A percentile compares a stretch with the other conserved stretches of the same genome.
Conservation (phyloP, 495 filamentous ascomycete genomes). For the Aspergillus nanangensis region DNA sequence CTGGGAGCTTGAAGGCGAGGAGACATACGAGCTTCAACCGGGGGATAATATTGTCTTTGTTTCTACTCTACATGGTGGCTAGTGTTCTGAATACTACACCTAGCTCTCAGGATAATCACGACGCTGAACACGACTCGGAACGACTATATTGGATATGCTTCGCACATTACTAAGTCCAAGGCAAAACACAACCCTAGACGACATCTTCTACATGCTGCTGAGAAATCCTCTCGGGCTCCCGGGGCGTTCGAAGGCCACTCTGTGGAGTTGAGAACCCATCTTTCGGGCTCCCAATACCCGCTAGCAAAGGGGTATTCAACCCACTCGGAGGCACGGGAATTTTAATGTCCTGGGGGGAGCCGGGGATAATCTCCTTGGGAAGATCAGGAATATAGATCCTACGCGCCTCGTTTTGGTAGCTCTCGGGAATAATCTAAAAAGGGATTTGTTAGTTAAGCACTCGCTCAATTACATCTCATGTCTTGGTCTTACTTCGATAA, state of each 20-base stretch:
- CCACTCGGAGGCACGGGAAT: conserved; percentile 71
- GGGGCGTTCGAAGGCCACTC: conserved; percentile 38
- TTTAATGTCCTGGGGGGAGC: conserved; percentile 76
- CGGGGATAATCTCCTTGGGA: conserved; percentile 58
- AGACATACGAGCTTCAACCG: conserved; percentile 73
- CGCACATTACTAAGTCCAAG: conserved; percentile 3
- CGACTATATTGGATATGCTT: neutral
- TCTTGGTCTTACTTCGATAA: conserved; percentile 68
- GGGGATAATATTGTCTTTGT: conserved; percentile 93
- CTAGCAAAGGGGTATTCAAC: conserved; percentile 40
- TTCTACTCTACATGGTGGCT: conserved; percentile 95
- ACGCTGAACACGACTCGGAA: neutral
- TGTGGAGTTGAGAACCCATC: conserved; percentile 40
- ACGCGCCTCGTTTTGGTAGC: conserved; percentile 92
- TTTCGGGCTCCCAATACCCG: conserved; percentile 42
- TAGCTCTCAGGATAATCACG: conserved; percentile 1
- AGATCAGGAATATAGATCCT: conserved; percentile 73
- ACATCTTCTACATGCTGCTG: conserved; percentile 48
- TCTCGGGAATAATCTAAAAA: conserved; percentile 82
- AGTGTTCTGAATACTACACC: conserved; percentile 11
- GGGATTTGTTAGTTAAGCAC: conserved; percentile 12
- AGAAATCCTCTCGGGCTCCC: conserved; percentile 43
- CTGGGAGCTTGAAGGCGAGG: conserved; percentile 97
- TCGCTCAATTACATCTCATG: conserved; percentile 5
- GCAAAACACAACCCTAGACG: conserved; percentile 22